Base-by-base conservation (phyloP, 1,139 yeast genomes). In the Taiozyma sp. region DNA sequence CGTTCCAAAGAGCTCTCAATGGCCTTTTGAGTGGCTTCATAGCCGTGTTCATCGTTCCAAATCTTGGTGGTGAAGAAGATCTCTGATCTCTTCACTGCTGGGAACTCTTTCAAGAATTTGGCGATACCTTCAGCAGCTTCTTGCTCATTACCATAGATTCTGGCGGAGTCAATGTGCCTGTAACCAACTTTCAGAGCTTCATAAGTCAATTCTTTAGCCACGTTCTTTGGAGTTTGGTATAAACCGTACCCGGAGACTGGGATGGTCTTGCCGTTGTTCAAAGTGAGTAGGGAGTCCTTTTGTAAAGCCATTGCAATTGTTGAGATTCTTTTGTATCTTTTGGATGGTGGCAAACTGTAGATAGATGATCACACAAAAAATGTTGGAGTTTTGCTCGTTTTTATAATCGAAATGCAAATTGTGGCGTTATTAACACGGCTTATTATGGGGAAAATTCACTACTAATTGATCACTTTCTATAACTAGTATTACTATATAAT, bases 21-120 rank as follows among this genome's bases (percentile, higher is more conserved):
- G 2, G 85, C 86, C 24, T 58, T 59, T 55, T 75, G 77, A 13
- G 90, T 79, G 40, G 70, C 69, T 29, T 74, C 78, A 65, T 85
- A 85, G 27, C 54, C 52, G 24, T 54, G 57, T 9, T 48, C 51
- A 16, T 14, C 39, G 23, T 49, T 50, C 49, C 47, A 46, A 24
- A 58, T 44, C 53, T 58, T 58, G 7, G 62, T 54, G 27, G 61
- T 58, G 51, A 48, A 58, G 47, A 55, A 58, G 38, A 58, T 45
- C 8, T 58, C 56, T 13, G 51, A 47, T 53, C 60, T 56, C 46
- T 54, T 52, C 10, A 57, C 55, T 2, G 51, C 51, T 42, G 58
- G 58, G 47, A 22, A 36, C 16, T 57, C 62, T 22, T 46, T 51
- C 27, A 58, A 48, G 51, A 54, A 58, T 34, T 46, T 42, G 8